Percentiles rank a stretch among this genome's conserved stretches.
Evolutionary conservation across 192 early-diverging fungal genomes (phyloP).

Genomic region (Martensiomyces pterosporus): DNA sequence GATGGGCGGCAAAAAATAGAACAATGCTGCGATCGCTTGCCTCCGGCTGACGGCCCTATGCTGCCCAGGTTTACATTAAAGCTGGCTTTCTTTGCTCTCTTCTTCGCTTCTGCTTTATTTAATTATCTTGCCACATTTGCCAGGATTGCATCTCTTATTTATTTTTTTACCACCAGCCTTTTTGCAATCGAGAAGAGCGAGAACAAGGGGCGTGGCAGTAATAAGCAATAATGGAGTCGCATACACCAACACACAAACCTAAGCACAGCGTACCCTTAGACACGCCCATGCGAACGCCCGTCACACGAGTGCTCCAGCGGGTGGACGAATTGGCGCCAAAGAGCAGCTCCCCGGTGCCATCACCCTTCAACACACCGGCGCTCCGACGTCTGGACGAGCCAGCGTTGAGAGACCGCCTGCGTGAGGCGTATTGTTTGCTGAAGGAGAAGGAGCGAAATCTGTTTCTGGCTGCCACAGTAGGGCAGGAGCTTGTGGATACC

Average conservation of each 20-base stretch:
- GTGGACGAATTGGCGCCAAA: conserved; percentile 19
- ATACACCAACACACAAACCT: conserved; percentile 21
- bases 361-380: conserved; percentile 32
- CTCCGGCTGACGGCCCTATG: too few species aligned
- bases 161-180: too few species aligned
- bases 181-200: too few species aligned
- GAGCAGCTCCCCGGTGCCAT: not conserved
- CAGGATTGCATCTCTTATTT: too few species aligned
- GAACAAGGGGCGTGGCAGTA: too few species aligned
- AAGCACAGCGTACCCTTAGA: not conserved
- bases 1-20: too few species aligned
- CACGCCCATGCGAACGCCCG: conserved; percentile 12
- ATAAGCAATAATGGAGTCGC: conserved; percentile 31
- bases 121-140: too few species aligned
- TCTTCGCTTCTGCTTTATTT: too few species aligned
- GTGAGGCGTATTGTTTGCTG: conserved; percentile 39
- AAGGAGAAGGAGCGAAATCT: conserved; percentile 45
- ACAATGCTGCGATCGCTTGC: too few species aligned
- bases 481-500: conserved; percentile 44
- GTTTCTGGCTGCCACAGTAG: conserved; percentile 40
- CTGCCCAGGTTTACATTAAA: too few species aligned
- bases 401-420: conserved; percentile 32
- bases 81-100: too few species aligned
- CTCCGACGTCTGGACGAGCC: conserved; percentile 28
- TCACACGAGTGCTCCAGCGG: conserved; percentile 10